Percentiles rank a stretch among this genome's conserved stretches.
Evolutionary conservation across 169 alveolate species (phyloP).

Genomic region (Sarcocystis neurona): DNA sequence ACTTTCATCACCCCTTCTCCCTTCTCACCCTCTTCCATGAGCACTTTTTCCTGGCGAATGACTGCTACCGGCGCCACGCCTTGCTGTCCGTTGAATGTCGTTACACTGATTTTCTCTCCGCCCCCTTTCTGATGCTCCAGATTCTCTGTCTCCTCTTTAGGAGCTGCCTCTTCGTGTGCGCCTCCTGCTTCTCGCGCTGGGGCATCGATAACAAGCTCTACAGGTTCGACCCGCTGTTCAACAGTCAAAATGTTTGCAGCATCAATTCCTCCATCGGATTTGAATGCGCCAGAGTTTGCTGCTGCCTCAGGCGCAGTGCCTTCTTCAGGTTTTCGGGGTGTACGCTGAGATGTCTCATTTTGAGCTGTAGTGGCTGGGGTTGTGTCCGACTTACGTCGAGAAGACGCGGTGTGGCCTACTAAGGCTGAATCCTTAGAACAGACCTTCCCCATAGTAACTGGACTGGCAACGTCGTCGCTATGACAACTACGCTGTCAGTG

Average conservation of each 20-base stretch:
- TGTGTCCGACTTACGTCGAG: too few relatives aligned
- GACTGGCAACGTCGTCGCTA: too few relatives aligned
- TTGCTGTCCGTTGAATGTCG: not conserved
- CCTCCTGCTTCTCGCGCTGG: not conserved
- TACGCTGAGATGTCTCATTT: too few relatives aligned
- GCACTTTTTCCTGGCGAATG: not conserved
- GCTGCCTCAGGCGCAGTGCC: not conserved
- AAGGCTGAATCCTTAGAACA: too few relatives aligned
- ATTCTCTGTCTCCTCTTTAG: not conserved
- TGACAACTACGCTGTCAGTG: too few relatives aligned
- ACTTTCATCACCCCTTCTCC: not conserved
- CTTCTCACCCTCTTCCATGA: not conserved
- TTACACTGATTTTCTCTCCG: not conserved
- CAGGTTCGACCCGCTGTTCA: not conserved
- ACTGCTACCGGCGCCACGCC: slow-evolving; percentile 7
- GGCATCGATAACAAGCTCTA: not conserved
- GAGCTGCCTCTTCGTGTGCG: not conserved
- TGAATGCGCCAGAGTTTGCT: not conserved
- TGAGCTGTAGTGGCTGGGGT: too few relatives aligned
- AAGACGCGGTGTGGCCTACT: too few relatives aligned
- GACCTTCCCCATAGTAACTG: too few relatives aligned
- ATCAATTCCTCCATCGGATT: not conserved
- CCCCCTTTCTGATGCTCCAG: not conserved
- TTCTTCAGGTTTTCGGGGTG: not conserved
- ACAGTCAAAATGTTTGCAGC: not conserved